Evolutionary conservation across 768 basidiomycete species (phyloP), one percentile per base, ranked within the genome.

Genomic region (Phylloporus arenicola): DNA sequence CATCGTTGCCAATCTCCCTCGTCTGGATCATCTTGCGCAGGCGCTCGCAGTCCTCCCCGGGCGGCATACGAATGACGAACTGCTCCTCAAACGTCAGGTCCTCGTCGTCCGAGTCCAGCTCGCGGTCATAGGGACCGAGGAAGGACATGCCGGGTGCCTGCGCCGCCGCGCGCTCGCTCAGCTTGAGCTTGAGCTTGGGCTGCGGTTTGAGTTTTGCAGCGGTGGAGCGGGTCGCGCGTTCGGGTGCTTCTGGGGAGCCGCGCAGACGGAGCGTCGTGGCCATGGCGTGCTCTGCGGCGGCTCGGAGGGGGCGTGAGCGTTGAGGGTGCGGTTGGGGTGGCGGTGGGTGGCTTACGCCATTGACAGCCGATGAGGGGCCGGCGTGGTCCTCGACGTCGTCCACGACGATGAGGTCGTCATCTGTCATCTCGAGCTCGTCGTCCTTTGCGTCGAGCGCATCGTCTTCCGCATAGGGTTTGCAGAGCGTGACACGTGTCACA

Each of bases 51-150:
- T 92, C 88, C 54, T 88, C 85, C 2, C 90, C 90, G 9, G 85
- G 80, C 0, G 90, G 91, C 76, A 98, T 82, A 25, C 94, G 70
- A 29, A 99, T 72, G 48, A 99, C 84, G 63, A 98, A 98, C 61
- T 97, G 94, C 69, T 99, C 96, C 69, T 99, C 96, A 58, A 98
- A 96, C 14, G 85, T 84, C 51, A 98, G 68, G 50, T 96, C 94
- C 51, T 96, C 93, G 41, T 93, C 91, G 60, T 97, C 92, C 44
- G 90, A 93, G 67, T 98, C 95, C 46, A 97, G 72, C 64, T 97
- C 95, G 38, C 93, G 76, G 71, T 97, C 94, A 67, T 93, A 97
- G 12, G 85, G 78, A 7, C 95, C 95, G 48, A 94, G 71, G 66
- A 93, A 94, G 29, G 86, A 88, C 81, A 82, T 87, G 52, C 89